Evolutionary conservation across 495 filamentous ascomycete species (phyloP), one percentile per base, ranked within the genome.

Genomic region (Hypoxylon lenormandii): DNA sequence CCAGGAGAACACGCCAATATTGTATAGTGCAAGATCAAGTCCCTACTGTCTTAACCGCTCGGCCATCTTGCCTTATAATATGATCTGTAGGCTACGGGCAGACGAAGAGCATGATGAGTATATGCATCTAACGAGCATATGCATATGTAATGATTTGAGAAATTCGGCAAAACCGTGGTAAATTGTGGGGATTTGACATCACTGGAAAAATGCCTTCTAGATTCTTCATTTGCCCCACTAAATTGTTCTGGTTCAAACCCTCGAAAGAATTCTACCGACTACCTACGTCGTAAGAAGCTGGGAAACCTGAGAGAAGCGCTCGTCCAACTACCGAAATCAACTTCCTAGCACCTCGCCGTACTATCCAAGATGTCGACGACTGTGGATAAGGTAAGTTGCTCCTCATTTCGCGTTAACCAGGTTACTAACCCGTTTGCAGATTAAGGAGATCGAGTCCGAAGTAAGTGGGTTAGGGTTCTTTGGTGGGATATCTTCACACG

Each of bases 381-480:
- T 42, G 92, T 96, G 74, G 94, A 97, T 60, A 97, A 97, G 91
- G 92, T 93, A 76, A 68, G 84, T 77, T 53, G 26, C 33, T 50
- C 51, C 56, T 49, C 6, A 22, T 43, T 5, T 42, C 16, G 36
- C 28, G 16, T 21, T 12, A 11, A 43, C 4, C 18, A 57, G 1
- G 30, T 64, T 61, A 50, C 71, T 76, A 53, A 71, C 64, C 30
- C 33, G 40, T 54, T 57, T 54, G 79, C 79, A 97, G 92, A 98
- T 98, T 85, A 98, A 97, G 79, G 92, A 93, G 75, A 90, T 98
- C 78, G 95, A 98, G 91, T 82, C 90, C 82, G 95, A 97, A 82
- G 90, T 87, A 83, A 75, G 83, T 81, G 38, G 42, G 18, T 62
- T 60, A 55, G 49, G 22, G 45, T 65, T 36, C 40, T 30, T 48